Base-by-base conservation (phyloP, 768 basidiomycete species). In the Lactifluus volemus region DNA sequence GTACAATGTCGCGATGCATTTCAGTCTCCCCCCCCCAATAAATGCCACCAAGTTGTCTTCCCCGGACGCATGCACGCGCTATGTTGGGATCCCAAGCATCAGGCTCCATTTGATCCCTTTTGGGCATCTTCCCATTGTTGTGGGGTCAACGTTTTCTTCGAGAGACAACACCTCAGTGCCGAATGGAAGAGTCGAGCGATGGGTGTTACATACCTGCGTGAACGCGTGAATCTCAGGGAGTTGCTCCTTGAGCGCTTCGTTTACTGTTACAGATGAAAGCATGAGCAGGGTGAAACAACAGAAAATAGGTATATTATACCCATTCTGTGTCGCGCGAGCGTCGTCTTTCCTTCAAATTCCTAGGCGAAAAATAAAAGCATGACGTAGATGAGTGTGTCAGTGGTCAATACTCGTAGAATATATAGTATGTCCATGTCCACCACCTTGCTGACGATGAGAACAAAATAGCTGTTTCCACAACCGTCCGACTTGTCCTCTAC, bases 161-260 rank as follows among this genome's bases (percentile, higher is more conserved):
- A n/a, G 38, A 5, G 29, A 25, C 25, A 2, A 29, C 32, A 49
- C 10, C 36, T 62, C 6, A 49, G 48, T 49, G 11, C 34, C 3
- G 2, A 1, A 39, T 32, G 36, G 52, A 32, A 58, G 38, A 34
- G 55, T 51, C 25, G 14, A 34, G 53, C 11, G 10, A 29, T 25
- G 17, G 9, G 11, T n/a, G 17, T 39, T 5, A 29, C 74, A 55
- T 65, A 90, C 91, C 84, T 93, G 90, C 14, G 90, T 90, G 72
- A 93, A 93, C 5, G 91, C 90, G 67, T 93, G 90, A 80, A 93
- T 85, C 59, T 86, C 81, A 0, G 86, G 76, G 59, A 93, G 91
- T 67, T 91, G 77, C 2, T 74, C 74, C 73, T 88, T 92, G 68
- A 93, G 70, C 9, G 85, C 68, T 25, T 89, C 85, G 67, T 92